Percentiles rank a stretch among this genome's conserved stretches.
These are phyloP conservation scores for Crithidia acanthocephali DNA, from an alignment of 208 protist species.

Conservation along the genomic window DNA sequence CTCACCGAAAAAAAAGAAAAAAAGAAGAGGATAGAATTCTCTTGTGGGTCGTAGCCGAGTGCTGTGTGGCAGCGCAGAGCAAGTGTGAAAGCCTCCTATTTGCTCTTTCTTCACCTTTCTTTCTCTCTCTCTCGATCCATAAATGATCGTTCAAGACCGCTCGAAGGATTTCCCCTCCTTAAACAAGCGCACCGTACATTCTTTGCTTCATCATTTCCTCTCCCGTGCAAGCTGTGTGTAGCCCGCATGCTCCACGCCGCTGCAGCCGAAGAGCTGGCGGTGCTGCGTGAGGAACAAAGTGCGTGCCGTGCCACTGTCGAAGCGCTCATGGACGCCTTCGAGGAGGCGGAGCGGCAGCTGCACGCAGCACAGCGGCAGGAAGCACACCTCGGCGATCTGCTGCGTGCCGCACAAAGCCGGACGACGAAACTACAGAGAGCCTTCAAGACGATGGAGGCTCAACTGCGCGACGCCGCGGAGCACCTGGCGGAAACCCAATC, in stretches of 20 bases:
- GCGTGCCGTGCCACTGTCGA: constrained; percentile 10
- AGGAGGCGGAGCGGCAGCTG: background rate
- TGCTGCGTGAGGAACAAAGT: constrained; percentile 31
- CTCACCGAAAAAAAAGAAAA: too few relatives aligned
- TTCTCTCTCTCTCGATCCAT: too few relatives aligned
- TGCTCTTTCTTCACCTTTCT: too few relatives aligned
- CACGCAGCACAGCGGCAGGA: constrained; percentile 30
- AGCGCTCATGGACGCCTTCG: constrained; percentile 18
- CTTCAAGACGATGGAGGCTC: constrained; percentile 5
- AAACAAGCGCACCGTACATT: too few relatives aligned
- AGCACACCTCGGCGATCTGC: constrained; percentile 36
- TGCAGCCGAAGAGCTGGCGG: constrained; percentile 40
- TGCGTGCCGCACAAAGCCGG: constrained; percentile 24
- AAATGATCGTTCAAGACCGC: too few relatives aligned
- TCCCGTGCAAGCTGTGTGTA: too few relatives aligned
- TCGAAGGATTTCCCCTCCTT: too few relatives aligned
- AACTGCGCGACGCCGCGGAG: constrained; percentile 15
- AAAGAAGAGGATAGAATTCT: too few relatives aligned
- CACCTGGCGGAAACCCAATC: constrained; percentile 19
- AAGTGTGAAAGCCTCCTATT: too few relatives aligned
- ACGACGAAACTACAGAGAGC: background rate
- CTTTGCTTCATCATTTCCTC: too few relatives aligned
- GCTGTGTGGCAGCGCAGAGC: too few relatives aligned
- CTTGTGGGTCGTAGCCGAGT: too few relatives aligned
- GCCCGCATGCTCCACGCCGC: constrained; percentile 40